Conservation (phyloP, 2,329 filamentous ascomycete species). For the Claviceps digitariae region DNA sequence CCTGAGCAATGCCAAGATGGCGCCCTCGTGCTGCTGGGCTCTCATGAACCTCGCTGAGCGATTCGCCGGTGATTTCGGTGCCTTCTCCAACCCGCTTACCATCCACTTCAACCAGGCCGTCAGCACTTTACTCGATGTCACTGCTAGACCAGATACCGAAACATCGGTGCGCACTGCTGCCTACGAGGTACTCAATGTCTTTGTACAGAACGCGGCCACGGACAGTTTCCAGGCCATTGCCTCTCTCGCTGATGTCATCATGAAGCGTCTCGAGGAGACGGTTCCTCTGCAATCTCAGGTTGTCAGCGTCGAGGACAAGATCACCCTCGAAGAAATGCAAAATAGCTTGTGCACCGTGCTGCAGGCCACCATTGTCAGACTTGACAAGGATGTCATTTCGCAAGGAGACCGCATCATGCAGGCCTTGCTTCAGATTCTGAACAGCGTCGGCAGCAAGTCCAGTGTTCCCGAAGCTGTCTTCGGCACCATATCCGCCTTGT, state of each 20-base stretch:
- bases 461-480: slow-evolving; percentile 92
- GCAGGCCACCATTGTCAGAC: slow-evolving; percentile 77
- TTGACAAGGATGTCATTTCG: slow-evolving; percentile 82
- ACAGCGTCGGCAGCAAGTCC: slow-evolving; percentile 67
- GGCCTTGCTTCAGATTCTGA: slow-evolving; percentile 67
- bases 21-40: slow-evolving; percentile 96
- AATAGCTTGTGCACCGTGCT: slow-evolving; percentile 87
- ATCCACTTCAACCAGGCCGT: slow-evolving; percentile 90
- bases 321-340: slow-evolving; percentile 95
- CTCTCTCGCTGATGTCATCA: slow-evolving; percentile 71
- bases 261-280: slow-evolving; percentile 84
- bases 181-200: slow-evolving; percentile 93
- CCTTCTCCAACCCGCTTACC: slow-evolving; percentile 66
- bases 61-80: slow-evolving; percentile 77
- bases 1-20: slow-evolving; percentile 89
- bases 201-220: slow-evolving; percentile 78
- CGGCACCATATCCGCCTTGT: slow-evolving; percentile 79
- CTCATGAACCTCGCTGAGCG: slow-evolving; percentile 96
- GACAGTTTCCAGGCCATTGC: slow-evolving; percentile 74
- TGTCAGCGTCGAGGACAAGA: slow-evolving; percentile 91
- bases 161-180: slow-evolving; percentile 86
- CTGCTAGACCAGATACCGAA: slow-evolving; percentile 69
- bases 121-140: slow-evolving; percentile 70
- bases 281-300: slow-evolving; percentile 83
- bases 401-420: slow-evolving; percentile 93